phyloP scores from a whole-genome alignment of 768 basidiomycete genomes.

The Boletus edulis region DNA sequence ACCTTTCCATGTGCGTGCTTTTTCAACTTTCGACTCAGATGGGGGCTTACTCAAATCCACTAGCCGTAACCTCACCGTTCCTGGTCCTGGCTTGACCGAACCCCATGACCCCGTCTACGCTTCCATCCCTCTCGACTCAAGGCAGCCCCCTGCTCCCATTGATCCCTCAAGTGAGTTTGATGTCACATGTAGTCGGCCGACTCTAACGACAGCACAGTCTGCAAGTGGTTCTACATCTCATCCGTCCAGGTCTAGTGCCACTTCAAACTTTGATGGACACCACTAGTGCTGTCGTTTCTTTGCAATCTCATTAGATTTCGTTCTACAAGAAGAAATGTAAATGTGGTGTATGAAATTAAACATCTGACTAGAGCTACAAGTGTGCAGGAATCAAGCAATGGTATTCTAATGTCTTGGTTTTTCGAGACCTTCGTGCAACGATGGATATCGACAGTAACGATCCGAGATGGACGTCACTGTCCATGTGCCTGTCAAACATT shows the following conservation, averaged over 20 bases:
- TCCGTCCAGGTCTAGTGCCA: conserved; percentile 68
- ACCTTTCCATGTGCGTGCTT: conserved; percentile 77
- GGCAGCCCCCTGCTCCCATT: conserved; percentile 82
- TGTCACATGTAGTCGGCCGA: neutral
- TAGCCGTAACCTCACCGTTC: conserved; percentile 79
- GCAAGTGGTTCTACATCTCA: conserved; percentile 94
- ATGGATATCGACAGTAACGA: conserved; percentile 85
- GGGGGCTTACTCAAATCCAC: conserved; percentile 4
- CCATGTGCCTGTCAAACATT: conserved; percentile 66
- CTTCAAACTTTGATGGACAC: neutral
- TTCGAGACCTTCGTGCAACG: conserved; percentile 52
- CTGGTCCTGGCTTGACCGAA: conserved; percentile 63
- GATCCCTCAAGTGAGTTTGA: conserved; percentile 78
- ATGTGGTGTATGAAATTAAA: conserved; percentile 2
- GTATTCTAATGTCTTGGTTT: conserved; percentile 25
- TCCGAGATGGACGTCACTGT: conserved; percentile 91
- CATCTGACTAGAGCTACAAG: conserved; percentile 23
- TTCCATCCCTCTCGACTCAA: conserved; percentile 71
- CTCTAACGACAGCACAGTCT: conserved; percentile 48
- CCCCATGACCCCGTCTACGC: conserved; percentile 63
- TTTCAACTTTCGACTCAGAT: neutral
- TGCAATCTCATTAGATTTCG: conserved; percentile 1
- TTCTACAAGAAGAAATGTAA: neutral
- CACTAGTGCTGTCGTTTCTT: neutral
- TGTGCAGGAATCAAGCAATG: conserved; percentile 17